phyloP scores from a whole-genome alignment of 768 basidiomycete species.

The Rhodotorula kratochvilovae region DNA sequence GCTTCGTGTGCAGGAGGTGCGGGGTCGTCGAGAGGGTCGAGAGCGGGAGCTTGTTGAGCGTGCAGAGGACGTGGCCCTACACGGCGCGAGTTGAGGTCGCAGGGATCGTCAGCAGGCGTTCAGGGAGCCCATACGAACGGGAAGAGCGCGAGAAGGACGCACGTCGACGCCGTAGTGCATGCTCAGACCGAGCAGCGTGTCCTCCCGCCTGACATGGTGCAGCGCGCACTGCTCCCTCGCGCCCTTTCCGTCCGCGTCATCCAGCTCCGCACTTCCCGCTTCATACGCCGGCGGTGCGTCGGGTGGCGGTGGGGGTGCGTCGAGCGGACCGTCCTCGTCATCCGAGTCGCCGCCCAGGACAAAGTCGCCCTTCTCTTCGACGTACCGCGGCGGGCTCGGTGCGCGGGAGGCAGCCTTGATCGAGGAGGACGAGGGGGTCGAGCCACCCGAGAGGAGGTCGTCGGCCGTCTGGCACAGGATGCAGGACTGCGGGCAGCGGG shows the following conservation, averaged over 20 bases:
- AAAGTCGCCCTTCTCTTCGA: conserved; percentile 2
- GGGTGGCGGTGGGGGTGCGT: not conserved
- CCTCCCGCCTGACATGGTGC: conserved; percentile 30
- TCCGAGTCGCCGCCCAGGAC: conserved; percentile 33
- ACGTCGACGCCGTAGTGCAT: conserved; percentile 29
- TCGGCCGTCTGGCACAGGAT: conserved; percentile 12
- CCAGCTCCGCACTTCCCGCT: not conserved
- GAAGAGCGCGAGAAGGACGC: not conserved
- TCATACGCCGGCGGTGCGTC: conserved; percentile 6
- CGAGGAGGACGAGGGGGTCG: not conserved
- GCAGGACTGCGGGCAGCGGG: not conserved
- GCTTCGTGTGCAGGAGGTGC: conserved; percentile 33
- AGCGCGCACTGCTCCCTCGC: conserved; percentile 5
- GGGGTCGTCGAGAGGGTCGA: conserved; percentile 38
- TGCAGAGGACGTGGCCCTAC: conserved; percentile 27
- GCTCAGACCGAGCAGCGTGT: conserved; percentile 22
- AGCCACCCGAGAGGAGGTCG: conserved; percentile 4
- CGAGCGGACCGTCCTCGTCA: conserved; percentile 8
- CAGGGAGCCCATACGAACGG: no score
- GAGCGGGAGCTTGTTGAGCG: conserved; percentile 25
- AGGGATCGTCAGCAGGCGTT: no score
- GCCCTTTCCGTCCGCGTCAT: not conserved
- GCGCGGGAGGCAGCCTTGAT: not conserved
- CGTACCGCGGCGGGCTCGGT: not conserved
- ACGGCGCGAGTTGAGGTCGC: no score